These are phyloP conservation scores for Omphalotus guepiniiformis DNA, from an alignment of 768 basidiomycete genomes.

Conservation along the genomic window DNA sequence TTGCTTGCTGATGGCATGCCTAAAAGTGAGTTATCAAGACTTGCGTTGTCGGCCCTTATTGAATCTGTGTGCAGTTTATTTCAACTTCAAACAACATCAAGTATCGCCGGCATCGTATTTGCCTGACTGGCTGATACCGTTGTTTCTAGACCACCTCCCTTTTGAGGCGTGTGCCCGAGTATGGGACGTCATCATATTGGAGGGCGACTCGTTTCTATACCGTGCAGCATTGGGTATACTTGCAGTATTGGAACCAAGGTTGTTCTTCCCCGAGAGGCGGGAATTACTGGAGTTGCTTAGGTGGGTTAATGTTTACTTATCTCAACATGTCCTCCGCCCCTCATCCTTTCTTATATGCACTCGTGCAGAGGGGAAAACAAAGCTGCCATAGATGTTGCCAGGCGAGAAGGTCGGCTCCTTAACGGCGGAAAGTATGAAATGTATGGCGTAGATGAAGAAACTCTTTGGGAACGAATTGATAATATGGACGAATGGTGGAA, in stretches of 20 bases:
- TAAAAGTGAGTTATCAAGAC: constrained; percentile 56
- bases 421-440: constrained; percentile 81
- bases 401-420: constrained; percentile 57
- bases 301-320: constrained; percentile 35
- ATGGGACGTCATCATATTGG: constrained; percentile 85
- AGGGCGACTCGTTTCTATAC: constrained; percentile 88
- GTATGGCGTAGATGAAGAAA: constrained; percentile 82
- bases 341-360: constrained; percentile 4
- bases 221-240: constrained; percentile 80
- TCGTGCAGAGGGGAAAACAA: constrained; percentile 68
- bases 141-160: constrained; percentile 84
- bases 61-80: constrained; percentile 57
- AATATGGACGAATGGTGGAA: constrained; percentile 91
- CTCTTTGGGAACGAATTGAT: constrained; percentile 78
- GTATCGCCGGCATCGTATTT: constrained; percentile 84
- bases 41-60: neutral
- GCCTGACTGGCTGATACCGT: constrained; percentile 72
- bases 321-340: neutral
- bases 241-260: constrained; percentile 75
- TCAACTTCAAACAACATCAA: constrained; percentile 93
- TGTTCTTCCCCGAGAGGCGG: constrained; percentile 83
- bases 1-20: constrained; percentile 91
- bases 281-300: constrained; percentile 77
- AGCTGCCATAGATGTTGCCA: constrained; percentile 79
- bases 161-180: constrained; percentile 86